These are phyloP conservation scores for Grosmannia clavigera DNA, from an alignment of 2,329 filamentous ascomycete species.

Conservation along the genomic window DNA sequence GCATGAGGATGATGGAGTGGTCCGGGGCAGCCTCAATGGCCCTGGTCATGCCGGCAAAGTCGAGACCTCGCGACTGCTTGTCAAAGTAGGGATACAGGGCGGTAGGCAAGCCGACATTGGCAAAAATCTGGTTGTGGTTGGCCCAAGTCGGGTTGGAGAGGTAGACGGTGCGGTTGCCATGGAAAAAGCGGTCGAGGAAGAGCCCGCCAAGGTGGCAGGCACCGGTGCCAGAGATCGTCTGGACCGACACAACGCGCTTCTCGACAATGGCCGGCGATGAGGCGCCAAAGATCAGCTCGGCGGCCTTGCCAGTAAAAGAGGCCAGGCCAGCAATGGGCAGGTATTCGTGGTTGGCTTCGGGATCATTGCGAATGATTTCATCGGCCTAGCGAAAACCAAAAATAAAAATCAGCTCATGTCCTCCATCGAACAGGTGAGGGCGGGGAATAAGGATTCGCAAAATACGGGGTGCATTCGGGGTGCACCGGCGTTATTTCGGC, in stretches of 20 bases:
- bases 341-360: conserved; percentile 94
- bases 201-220: conserved; percentile 86
- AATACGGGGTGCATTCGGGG: background rate
- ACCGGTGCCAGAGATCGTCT: conserved; percentile 95
- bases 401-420: background rate
- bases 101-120: conserved; percentile 68
- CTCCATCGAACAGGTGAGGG: background rate
- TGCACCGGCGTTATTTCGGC: conserved; percentile 8
- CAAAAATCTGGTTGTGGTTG: conserved; percentile 98
- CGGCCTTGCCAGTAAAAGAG: conserved; percentile 77
- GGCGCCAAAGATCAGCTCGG: conserved; percentile 74
- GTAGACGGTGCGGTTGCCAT: conserved; percentile 64
- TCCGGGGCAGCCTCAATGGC: conserved; percentile 59
- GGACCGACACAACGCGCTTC: conserved; percentile 68
- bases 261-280: conserved; percentile 74
- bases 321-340: conserved; percentile 85
- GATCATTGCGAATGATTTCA: conserved; percentile 75
- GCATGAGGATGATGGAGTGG: conserved; percentile 77
- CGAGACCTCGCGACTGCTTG: conserved; percentile 75
- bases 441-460: background rate
- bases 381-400: conserved; percentile 54
- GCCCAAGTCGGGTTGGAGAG: conserved; percentile 94
- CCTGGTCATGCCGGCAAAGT: conserved; percentile 78
- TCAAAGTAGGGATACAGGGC: conserved; percentile 91
- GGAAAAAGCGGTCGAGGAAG: conserved; percentile 89